Percentiles rank a stretch among this genome's conserved stretches.
phyloP scores from a whole-genome alignment of 257 asterid species.

The Solanum habrochaites region DNA sequence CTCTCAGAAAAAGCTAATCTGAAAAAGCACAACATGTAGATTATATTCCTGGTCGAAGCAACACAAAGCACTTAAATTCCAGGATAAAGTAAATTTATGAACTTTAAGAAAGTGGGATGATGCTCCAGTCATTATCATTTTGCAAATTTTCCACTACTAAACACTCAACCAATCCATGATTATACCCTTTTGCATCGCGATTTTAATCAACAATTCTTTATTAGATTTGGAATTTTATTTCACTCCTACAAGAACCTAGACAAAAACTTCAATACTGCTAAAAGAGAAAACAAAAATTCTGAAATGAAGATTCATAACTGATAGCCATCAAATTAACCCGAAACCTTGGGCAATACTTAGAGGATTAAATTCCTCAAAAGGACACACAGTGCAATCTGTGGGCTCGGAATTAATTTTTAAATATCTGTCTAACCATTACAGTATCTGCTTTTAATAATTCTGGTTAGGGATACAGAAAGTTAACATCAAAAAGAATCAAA shows the following conservation, averaged over 20 bases:
- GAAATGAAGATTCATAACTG: neutral
- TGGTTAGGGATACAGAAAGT: neutral
- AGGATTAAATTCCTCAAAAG: neutral
- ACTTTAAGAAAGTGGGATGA: neutral
- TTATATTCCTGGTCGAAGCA: neutral
- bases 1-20: conserved; percentile 38
- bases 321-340: neutral
- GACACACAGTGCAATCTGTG: neutral
- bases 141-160: neutral
- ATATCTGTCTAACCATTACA: neutral
- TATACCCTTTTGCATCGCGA: neutral
- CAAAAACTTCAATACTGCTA: neutral
- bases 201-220: neutral
- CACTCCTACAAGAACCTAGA: neutral
- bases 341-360: neutral
- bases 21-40: conserved; percentile 15
- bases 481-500: neutral
- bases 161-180: neutral
- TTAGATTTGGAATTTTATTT: neutral
- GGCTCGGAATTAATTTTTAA: neutral
- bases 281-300: neutral
- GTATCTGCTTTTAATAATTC: neutral
- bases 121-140: neutral
- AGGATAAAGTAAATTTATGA: neutral
- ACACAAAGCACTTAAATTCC: neutral